These are phyloP conservation scores for Fagus sylvatica DNA, from an alignment of 306 rosid genomes.

Conservation along the genomic window DNA sequence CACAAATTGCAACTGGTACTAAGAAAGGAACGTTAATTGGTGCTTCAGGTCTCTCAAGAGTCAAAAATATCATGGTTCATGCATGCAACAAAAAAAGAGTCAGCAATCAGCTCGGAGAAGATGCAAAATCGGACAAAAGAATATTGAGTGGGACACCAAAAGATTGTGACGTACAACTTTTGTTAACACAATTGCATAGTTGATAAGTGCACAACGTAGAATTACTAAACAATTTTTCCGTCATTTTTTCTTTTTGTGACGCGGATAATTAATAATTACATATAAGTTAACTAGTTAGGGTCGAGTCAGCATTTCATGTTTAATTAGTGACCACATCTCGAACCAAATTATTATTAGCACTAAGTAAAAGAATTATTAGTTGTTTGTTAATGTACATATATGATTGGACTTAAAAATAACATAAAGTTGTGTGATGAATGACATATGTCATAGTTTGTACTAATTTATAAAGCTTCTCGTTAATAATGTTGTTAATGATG, in stretches of 20 bases:
- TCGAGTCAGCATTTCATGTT: not conserved
- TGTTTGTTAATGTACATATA: not conserved
- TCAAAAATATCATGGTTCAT: slow-evolving; percentile 18
- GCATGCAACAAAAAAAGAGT: slow-evolving; percentile 29
- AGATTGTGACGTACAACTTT: slow-evolving; percentile 1
- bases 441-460: not conserved
- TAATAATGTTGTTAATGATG: not conserved
- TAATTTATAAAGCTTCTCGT: not conserved
- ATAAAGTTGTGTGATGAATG: not conserved
- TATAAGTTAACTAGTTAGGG: not conserved
- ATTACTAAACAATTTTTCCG: not conserved
- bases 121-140: slow-evolving; percentile 2
- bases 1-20: not conserved
- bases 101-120: slow-evolving; percentile 7
- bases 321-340: not conserved
- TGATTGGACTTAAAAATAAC: not conserved
- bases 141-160: slow-evolving; percentile 14
- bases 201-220: not conserved
- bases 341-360: not conserved
- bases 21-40: not conserved
- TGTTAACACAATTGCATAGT: not conserved
- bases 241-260: not conserved
- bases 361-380: not conserved
- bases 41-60: not conserved
- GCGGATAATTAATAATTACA: too few species aligned